These are phyloP conservation scores for Fragaria nilgerrensis DNA, from an alignment of 306 rosid genomes.

Conservation along the genomic window DNA sequence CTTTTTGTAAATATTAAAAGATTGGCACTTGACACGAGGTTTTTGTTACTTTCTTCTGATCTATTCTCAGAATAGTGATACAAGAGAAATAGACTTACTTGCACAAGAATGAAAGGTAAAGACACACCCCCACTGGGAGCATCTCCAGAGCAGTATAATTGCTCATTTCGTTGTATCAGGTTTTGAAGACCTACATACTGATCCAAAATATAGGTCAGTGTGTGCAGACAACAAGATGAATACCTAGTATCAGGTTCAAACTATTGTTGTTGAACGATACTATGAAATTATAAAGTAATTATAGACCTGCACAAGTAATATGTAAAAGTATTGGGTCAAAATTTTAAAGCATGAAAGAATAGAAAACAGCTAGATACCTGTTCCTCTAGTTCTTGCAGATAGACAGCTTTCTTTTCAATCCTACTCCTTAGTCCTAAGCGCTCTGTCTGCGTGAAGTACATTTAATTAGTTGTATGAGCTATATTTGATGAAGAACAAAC, in stretches of 20 bases:
- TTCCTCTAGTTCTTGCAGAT: slow-evolving; percentile 91
- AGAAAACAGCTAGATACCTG: slow-evolving; percentile 54
- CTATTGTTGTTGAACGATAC: neutral
- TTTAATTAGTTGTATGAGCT: slow-evolving; percentile 22
- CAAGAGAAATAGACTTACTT: slow-evolving; percentile 49
- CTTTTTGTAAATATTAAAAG: neutral
- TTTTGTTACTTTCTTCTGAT: neutral
- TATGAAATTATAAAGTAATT: neutral
- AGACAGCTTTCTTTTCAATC: slow-evolving; percentile 88
- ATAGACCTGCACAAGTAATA: slow-evolving; percentile 6
- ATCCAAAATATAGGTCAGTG: slow-evolving; percentile 40
- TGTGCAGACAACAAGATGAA: slow-evolving; percentile 2
- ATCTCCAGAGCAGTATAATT: slow-evolving; percentile 76
- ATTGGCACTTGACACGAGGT: neutral
- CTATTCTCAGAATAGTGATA: slow-evolving; percentile 18
- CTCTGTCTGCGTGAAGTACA: slow-evolving; percentile 61
- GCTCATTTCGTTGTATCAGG: slow-evolving; percentile 85
- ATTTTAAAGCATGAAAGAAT: slow-evolving; percentile 8
- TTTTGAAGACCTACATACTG: slow-evolving; percentile 85
- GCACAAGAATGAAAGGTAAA: slow-evolving; percentile 92
- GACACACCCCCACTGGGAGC: slow-evolving; percentile 94
- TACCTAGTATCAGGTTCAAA: neutral
- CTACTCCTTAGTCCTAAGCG: slow-evolving; percentile 69
- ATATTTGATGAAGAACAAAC: neutral
- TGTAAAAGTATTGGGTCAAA: slow-evolving; percentile 1